Conservation (phyloP, 257 asterid species). For the Voacanga thouarsii region DNA sequence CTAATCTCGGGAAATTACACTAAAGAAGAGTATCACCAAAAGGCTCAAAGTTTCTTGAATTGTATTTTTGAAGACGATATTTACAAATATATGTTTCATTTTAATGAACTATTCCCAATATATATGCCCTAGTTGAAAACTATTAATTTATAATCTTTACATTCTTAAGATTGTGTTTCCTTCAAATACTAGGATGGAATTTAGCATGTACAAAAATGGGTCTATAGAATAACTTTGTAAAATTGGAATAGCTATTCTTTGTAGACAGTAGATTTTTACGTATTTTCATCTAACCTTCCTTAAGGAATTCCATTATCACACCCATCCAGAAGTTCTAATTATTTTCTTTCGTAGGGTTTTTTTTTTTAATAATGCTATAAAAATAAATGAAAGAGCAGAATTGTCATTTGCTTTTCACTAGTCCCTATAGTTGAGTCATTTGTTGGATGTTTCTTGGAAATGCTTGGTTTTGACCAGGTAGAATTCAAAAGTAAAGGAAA, state of each 20-base stretch:
- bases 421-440: not conserved
- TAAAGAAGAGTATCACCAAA: too few species aligned
- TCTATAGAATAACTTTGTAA: too few species aligned
- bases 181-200: not conserved
- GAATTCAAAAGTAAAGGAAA: not conserved
- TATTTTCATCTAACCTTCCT: not conserved
- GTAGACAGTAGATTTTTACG: not conserved
- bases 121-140: too few species aligned
- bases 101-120: too few species aligned
- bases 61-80: too few species aligned
- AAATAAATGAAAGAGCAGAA: not conserved
- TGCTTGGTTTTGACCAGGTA: not conserved
- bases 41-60: too few species aligned
- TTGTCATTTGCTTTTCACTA: not conserved
- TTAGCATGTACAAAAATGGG: too few species aligned
- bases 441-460: not conserved
- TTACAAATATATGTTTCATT: too few species aligned
- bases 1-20: too few species aligned
- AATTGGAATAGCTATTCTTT: not conserved
- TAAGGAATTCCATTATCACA: not conserved
- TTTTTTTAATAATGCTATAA: not conserved
- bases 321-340: not conserved
- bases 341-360: not conserved
- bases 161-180: not conserved
- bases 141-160: not conserved